A percentile compares a stretch with the other conserved stretches of the same genome.
phyloP scores from a whole-genome alignment of 305 asterid genomes.

The Solanum hybrid region DNA sequence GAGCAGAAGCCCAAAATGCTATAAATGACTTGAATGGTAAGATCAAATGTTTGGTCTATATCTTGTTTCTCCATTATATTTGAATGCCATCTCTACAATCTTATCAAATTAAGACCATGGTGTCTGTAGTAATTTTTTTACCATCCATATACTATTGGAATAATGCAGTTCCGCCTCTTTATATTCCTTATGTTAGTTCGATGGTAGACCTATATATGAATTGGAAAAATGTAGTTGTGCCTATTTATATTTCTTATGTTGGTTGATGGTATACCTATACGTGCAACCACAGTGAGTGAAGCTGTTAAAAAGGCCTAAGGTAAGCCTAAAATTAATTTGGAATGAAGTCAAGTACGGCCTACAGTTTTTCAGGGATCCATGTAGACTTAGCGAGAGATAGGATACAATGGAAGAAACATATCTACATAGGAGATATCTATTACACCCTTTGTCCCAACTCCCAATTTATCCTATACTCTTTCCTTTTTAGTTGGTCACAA shows the following conservation, averaged over 20 bases:
- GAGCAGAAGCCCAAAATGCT: constrained; percentile 73
- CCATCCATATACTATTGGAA: background rate
- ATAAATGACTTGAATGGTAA: constrained; percentile 73
- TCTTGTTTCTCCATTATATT: background rate
- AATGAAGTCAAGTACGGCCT: background rate
- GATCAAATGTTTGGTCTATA: constrained; percentile 6
- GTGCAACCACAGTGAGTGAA: background rate
- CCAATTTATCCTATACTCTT: background rate
- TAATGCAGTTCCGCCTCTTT: background rate
- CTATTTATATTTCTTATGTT: background rate
- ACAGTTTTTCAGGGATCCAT: background rate
- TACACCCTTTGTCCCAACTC: background rate
- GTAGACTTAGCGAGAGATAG: background rate
- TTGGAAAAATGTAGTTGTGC: background rate
- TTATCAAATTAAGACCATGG: background rate
- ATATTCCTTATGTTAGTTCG: background rate
- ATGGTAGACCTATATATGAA: background rate
- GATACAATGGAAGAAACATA: background rate
- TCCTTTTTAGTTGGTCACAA: background rate
- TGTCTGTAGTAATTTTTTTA: background rate
- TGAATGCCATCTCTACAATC: background rate
- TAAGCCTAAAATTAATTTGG: background rate
- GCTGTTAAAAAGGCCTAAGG: background rate
- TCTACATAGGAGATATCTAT: background rate
- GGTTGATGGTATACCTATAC: background rate